Conservation (phyloP, 2,329 filamentous ascomycete genomes). For the Fusarium tjaetaba region DNA sequence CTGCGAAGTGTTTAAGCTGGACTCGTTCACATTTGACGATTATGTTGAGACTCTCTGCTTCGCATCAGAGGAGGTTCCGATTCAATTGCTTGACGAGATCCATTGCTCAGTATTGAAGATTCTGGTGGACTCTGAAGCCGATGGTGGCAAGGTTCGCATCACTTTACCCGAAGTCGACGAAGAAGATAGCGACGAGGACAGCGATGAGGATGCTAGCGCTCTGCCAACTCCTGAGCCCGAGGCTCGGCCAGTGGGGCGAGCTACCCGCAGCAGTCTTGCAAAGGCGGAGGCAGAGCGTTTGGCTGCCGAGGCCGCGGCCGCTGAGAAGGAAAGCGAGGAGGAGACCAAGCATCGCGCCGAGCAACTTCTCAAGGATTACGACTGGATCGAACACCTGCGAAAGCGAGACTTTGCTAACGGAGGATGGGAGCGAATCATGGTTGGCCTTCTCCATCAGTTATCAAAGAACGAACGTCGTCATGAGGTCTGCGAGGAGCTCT, state of each 20-base stretch:
- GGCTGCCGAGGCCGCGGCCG: slow-evolving; percentile 67
- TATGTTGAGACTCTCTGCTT: slow-evolving; percentile 89
- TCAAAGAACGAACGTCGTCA: slow-evolving; percentile 78
- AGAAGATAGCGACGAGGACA: slow-evolving; percentile 73
- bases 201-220: slow-evolving; percentile 63
- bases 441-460: slow-evolving; percentile 86
- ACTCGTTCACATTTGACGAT: slow-evolving; percentile 98
- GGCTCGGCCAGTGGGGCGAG: slow-evolving; percentile 71
- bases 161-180: slow-evolving; percentile 79
- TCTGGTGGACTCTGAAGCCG: slow-evolving; percentile 78
- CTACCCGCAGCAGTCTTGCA: slow-evolving; percentile 85
- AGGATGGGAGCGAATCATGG: slow-evolving; percentile 90
- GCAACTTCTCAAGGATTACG: slow-evolving; percentile 77
- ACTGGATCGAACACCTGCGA: slow-evolving; percentile 87
- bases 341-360: slow-evolving; percentile 73
- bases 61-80: slow-evolving; percentile 76
- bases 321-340: slow-evolving; percentile 61
- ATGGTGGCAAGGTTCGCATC: slow-evolving; percentile 82
- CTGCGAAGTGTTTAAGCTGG: slow-evolving; percentile 90
- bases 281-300: slow-evolving; percentile 80
- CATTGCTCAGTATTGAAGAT: slow-evolving; percentile 93
- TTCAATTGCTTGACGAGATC: slow-evolving; percentile 88
- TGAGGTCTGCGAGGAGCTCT: slow-evolving; percentile 78
- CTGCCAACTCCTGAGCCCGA: slow-evolving; percentile 76
- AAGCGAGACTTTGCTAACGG: slow-evolving; percentile 87